These are phyloP conservation scores for Fusarium dlaminii DNA, from an alignment of 2,329 filamentous ascomycete genomes.

Conservation along the genomic window DNA sequence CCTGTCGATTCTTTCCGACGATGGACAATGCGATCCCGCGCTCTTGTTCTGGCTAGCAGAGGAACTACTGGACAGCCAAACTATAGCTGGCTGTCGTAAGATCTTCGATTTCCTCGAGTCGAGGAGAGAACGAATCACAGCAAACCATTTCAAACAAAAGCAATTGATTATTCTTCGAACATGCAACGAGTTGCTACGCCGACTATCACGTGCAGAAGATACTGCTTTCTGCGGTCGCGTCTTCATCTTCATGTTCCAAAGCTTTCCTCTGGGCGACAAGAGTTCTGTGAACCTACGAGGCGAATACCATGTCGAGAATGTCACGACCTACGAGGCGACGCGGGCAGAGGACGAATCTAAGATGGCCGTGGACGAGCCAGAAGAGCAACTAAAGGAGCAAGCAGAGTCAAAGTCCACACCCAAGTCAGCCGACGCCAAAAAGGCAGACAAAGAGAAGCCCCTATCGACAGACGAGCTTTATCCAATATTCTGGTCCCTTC, in stretches of 20 bases:
- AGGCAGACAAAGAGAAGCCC: conserved; percentile 56
- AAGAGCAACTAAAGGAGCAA: conserved; percentile 48
- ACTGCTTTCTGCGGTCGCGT: conserved; percentile 97
- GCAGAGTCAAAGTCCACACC: conserved; percentile 41
- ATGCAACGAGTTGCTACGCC: conserved; percentile 93
- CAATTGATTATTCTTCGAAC: conserved; percentile 89
- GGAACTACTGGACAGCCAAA: conserved; percentile 95
- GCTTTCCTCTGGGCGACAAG: conserved; percentile 94
- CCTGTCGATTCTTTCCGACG: conserved; percentile 86
- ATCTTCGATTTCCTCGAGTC: conserved; percentile 97
- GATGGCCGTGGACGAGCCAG: conserved; percentile 73
- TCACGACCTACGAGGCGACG: conserved; percentile 77
- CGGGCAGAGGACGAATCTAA: conserved; percentile 46
- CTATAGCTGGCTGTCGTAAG: conserved; percentile 87
- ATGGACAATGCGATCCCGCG: conserved; percentile 79
- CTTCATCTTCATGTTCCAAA: conserved; percentile 98
- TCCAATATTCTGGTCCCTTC: conserved; percentile 91
- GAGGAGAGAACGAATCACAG: conserved; percentile 85
- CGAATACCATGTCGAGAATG: conserved; percentile 95
- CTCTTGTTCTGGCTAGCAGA: conserved; percentile 92
- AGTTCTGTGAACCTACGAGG: conserved; percentile 96
- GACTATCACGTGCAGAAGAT: conserved; percentile 94
- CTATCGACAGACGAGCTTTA: conserved; percentile 80
- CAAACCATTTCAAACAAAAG: conserved; percentile 82
- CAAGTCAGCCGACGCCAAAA: conserved; percentile 57